phyloP scores from a whole-genome alignment of 2,329 filamentous ascomycete species.

The Aspergillus quadricinctus region DNA sequence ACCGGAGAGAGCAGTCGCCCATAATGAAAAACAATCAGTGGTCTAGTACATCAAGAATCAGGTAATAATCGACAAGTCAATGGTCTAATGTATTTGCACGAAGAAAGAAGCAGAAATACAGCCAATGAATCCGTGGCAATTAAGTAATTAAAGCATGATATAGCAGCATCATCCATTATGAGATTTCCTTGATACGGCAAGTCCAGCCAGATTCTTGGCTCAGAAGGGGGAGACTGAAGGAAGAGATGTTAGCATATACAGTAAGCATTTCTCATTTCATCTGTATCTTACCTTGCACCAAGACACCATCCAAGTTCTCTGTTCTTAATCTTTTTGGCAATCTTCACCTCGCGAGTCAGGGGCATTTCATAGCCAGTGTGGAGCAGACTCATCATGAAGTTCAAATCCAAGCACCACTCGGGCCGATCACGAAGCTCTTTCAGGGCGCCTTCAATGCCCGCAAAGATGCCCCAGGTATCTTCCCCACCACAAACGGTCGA shows the following conservation, averaged over 20 bases:
- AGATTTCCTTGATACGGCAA: constrained; percentile 76
- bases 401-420: constrained; percentile 91
- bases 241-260: constrained; percentile 17
- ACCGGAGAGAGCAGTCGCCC: not conserved
- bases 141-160: constrained; percentile 13
- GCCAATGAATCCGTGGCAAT: constrained; percentile 16
- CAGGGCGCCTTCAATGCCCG: constrained; percentile 69
- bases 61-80: constrained; percentile 6
- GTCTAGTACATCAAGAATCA: constrained; percentile 6
- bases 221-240: constrained; percentile 71
- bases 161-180: constrained; percentile 40
- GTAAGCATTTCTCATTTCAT: constrained; percentile 5
- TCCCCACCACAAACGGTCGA: constrained; percentile 79
- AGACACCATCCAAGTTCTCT: constrained; percentile 98
- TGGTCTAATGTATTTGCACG: constrained; percentile 22
- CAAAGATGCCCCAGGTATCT: constrained; percentile 74
- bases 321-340: constrained; percentile 96
- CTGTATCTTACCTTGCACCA: constrained; percentile 74
- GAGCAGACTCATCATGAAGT: constrained; percentile 89
- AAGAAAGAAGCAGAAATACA: constrained; percentile 24
- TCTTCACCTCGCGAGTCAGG: constrained; percentile 90
- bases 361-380: constrained; percentile 99
- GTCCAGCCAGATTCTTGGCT: constrained; percentile 81
- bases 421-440: constrained; percentile 76
- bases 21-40: not conserved